Percentiles rank a stretch among this genome's conserved stretches.
phyloP scores from a whole-genome alignment of 2,329 filamentous ascomycete species.

The Fonsecaea erecta region DNA sequence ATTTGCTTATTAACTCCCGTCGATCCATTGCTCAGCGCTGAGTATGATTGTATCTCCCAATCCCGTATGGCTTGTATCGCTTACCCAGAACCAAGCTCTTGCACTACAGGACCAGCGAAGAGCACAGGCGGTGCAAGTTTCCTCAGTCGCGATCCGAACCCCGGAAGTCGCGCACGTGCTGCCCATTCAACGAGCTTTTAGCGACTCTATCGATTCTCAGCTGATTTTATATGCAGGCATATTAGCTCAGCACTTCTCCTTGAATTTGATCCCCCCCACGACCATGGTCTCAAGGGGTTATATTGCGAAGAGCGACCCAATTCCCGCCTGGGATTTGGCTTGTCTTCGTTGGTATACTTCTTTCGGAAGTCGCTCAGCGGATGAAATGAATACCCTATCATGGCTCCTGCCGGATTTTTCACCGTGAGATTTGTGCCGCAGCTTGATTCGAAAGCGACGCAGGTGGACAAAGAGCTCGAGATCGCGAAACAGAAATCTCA shows the following conservation, averaged over 20 bases:
- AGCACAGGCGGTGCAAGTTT: not conserved
- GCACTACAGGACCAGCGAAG: not conserved
- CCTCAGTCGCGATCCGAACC: not conserved
- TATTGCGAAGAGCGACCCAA: not conserved
- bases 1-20: not conserved
- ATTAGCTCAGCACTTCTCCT: not conserved
- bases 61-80: not conserved
- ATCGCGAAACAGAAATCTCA: conserved; percentile 12
- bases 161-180: not conserved
- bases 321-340: not conserved
- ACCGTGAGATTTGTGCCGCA: conserved; percentile 10
- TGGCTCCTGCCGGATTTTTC: not conserved
- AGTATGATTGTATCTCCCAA: not conserved
- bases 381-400: not conserved
- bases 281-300: not conserved
- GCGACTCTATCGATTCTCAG: not conserved
- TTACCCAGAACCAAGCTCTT: not conserved
- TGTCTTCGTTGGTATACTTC: not conserved
- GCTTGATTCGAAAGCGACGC: not conserved
- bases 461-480: conserved; percentile 11
- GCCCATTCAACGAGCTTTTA: not conserved
- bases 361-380: conserved; percentile 2
- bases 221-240: not conserved
- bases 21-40: not conserved
- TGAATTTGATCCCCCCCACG: not conserved